Evolutionary conservation across 495 filamentous ascomycete genomes (phyloP).

Genomic region (Ramalina peruviana): DNA sequence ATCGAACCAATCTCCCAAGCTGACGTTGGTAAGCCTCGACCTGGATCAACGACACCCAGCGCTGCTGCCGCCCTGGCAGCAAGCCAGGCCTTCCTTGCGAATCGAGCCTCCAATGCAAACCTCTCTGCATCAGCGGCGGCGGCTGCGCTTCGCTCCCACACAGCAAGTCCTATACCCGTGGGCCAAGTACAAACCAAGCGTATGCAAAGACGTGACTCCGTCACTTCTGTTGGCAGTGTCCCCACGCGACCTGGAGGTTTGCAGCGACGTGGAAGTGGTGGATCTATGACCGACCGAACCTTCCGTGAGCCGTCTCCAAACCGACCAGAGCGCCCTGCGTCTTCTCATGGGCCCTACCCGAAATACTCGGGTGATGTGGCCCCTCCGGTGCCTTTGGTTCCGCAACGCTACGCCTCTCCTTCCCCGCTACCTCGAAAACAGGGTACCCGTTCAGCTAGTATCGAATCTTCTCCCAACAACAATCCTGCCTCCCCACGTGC

Average conservation of each 20-base stretch:
- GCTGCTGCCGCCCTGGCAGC: constrained; percentile 64
- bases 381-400: constrained; percentile 65
- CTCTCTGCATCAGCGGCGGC: constrained; percentile 77
- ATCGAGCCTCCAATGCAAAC: constrained; percentile 45
- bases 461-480: constrained; percentile 38
- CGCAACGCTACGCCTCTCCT: constrained; percentile 30
- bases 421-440: constrained; percentile 15
- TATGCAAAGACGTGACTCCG: constrained; percentile 57
- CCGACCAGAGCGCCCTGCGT: constrained; percentile 24
- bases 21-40: constrained; percentile 37
- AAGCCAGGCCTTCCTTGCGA: constrained; percentile 61
- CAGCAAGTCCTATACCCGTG: constrained; percentile 60
- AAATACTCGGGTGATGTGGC: constrained; percentile 24
- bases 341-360: constrained; percentile 22
- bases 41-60: constrained; percentile 40
- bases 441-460: constrained; percentile 35
- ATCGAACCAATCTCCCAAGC: constrained; percentile 12
- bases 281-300: constrained; percentile 75
- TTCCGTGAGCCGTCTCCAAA: constrained; percentile 60
- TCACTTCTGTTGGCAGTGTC: constrained; percentile 48
- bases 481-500: constrained; percentile 32
- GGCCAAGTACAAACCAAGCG: constrained; percentile 79
- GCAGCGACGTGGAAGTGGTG: constrained; percentile 50
- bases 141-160: constrained; percentile 62
- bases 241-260: constrained; percentile 29